Evolutionary conservation across 1,284 basidiomycete species (phyloP).

Genomic region (Cutaneotrichosporon dermatis): DNA sequence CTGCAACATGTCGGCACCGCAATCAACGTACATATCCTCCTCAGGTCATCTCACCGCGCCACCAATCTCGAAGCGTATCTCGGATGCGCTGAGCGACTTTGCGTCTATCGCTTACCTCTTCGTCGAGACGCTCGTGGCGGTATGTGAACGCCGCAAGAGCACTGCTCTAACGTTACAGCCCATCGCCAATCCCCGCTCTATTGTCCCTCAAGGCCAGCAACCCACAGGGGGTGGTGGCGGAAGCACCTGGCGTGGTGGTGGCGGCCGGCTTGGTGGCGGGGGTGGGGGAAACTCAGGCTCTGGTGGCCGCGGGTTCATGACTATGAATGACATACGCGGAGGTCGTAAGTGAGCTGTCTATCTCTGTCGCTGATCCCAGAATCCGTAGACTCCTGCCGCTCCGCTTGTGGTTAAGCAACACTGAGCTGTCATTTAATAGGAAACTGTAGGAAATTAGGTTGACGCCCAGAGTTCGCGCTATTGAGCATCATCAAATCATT

Average conservation of each 20-base stretch:
- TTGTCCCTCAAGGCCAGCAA: slow-evolving; percentile 19
- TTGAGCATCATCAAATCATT: neutral
- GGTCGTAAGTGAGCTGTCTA: slow-evolving; percentile 29
- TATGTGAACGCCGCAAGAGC: slow-evolving; percentile 5
- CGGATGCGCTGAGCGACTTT: slow-evolving; percentile 13
- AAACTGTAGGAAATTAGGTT: neutral
- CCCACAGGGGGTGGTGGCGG: neutral
- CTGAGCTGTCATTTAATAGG: neutral
- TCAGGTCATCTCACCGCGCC: slow-evolving; percentile 30
- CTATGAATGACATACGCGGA: slow-evolving; percentile 35
- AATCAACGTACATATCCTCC: slow-evolving; percentile 32
- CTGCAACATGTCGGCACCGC: slow-evolving; percentile 18
- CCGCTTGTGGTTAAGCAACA: slow-evolving; percentile 34
- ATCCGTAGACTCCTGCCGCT: slow-evolving; percentile 36
- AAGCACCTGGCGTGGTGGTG: slow-evolving; percentile 15
- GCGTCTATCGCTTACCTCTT: slow-evolving; percentile 33
- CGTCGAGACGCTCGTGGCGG: slow-evolving; percentile 40
- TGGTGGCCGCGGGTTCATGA: slow-evolving; percentile 32
- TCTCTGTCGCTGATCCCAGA: slow-evolving; percentile 2
- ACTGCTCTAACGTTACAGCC: slow-evolving; percentile 21
- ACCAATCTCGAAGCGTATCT: slow-evolving; percentile 28
- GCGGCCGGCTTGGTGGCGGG: slow-evolving; percentile 15
- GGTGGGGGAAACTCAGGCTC: slow-evolving; percentile 5
- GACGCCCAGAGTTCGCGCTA: neutral
- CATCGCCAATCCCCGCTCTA: slow-evolving; percentile 25